Base-by-base conservation (phyloP, 1,284 basidiomycete species). In the Cutaneotrichosporon cavernicola region DNA sequence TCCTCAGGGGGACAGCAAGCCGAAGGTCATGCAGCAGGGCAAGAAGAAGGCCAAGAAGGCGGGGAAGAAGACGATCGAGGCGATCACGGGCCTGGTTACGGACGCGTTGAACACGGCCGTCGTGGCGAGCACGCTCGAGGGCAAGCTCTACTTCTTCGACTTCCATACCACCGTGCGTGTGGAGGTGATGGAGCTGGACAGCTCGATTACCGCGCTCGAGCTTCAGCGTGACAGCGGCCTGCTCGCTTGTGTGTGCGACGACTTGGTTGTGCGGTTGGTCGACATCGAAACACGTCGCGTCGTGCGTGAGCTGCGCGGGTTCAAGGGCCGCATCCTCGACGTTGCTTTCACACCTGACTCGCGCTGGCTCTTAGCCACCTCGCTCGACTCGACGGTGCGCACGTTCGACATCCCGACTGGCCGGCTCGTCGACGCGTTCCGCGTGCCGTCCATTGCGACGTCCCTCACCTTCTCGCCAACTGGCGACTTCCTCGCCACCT, bases 331-430 rank as follows among this genome's bases (percentile, higher is more conserved):
- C 31, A 84, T 97, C 43, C 83, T 97, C 22, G 94, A 97, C 75
- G 83, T 92, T 49, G 85, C 90, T 0, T 97, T 97, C 80, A 97
- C 95, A 8, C 87, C 92, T 2, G 94, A 98, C 77, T 95, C 92
- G 3, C 85, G 95, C 66, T 98, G 96, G 96, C 82, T 99, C 47
- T 86, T 98, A 46, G 84, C 89, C 0, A 88, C 91, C 2, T 93
- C 94, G 13, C 83, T 96, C 60, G 97, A 99, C 77, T 92, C 91
- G 1, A 85, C 90, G 56, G 91, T 99, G 70, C 88, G 97, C 53
- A 99, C 97, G 0, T 99, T 93, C 76, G 97, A 99, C 77, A 86
- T 99, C 22, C 96, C 97, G 0, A 93, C 93, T 11, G 92, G 94
- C 4, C 85, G 88, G 32, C 83, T 99, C 43, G 91, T 99, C 60